A percentile compares a stretch with the other conserved stretches of the same genome.
These are phyloP conservation scores for Trichophaea hybrida DNA, from an alignment of 2,329 filamentous ascomycete genomes.

Conservation along the genomic window DNA sequence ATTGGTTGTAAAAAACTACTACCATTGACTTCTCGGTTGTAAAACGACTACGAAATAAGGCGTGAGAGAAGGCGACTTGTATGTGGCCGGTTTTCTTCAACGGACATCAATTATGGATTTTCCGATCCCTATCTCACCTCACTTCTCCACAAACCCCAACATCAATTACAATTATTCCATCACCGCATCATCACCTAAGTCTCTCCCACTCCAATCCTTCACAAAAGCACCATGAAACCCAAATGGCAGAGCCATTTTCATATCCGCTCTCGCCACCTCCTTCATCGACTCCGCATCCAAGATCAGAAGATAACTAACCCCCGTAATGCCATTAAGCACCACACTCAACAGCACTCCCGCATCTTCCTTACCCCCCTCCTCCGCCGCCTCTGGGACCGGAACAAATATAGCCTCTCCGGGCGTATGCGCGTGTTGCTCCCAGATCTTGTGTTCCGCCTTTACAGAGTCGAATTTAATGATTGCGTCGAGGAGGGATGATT, in stretches of 20 bases:
- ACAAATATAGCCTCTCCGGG: slow-evolving; percentile 59
- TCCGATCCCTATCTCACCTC: too few species aligned
- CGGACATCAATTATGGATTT: too few species aligned
- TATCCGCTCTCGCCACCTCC: slow-evolving; percentile 50
- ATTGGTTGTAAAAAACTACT: too few species aligned
- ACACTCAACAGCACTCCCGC: slow-evolving; percentile 49
- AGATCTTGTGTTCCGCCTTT: slow-evolving; percentile 33
- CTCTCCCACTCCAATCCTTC: neutral
- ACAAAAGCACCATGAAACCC: slow-evolving; percentile 50
- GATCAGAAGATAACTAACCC: slow-evolving; percentile 50
- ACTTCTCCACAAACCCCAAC: too few species aligned
- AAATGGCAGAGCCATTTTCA: slow-evolving; percentile 45
- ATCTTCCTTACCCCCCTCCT: slow-evolving; percentile 38
- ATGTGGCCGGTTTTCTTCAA: too few species aligned
- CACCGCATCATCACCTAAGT: too few species aligned
- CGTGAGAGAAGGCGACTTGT: too few species aligned
- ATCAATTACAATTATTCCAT: too few species aligned
- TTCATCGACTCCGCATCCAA: slow-evolving; percentile 48
- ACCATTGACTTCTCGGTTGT: too few species aligned
- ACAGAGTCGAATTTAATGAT: slow-evolving; percentile 53
- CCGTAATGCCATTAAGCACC: slow-evolving; percentile 44
- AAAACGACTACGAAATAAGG: too few species aligned
- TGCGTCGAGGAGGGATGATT: slow-evolving; percentile 46
- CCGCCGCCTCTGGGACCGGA: slow-evolving; percentile 30
- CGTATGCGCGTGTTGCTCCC: slow-evolving; percentile 47